phyloP scores from a whole-genome alignment of 768 basidiomycete species.

The Russula virescens region DNA sequence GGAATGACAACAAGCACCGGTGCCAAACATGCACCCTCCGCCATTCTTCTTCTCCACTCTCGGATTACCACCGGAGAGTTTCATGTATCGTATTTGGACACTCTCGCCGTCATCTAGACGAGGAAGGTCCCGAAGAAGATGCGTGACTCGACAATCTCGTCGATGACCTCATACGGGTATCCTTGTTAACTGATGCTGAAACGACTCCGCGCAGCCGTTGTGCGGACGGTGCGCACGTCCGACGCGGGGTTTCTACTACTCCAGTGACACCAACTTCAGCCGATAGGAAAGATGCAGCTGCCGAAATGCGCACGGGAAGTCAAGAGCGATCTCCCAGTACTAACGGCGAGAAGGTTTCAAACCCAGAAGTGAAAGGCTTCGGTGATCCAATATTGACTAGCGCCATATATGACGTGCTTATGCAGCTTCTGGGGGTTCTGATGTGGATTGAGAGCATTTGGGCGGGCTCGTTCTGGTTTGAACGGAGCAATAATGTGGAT shows the following conservation, averaged over 20 bases:
- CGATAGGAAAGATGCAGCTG: slow-evolving; percentile 13
- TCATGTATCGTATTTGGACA: slow-evolving; percentile 59
- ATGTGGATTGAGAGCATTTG: slow-evolving; percentile 54
- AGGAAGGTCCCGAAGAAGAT: slow-evolving; percentile 30
- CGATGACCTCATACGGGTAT: slow-evolving; percentile 63
- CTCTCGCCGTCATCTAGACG: slow-evolving; percentile 50
- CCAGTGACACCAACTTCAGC: slow-evolving; percentile 34
- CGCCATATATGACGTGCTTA: slow-evolving; percentile 39
- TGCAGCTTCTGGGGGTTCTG: slow-evolving; percentile 38
- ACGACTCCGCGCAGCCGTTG: slow-evolving; percentile 56
- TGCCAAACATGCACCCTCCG: slow-evolving; percentile 50
- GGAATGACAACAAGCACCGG: background rate
- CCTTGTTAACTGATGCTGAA: slow-evolving; percentile 37
- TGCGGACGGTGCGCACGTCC: slow-evolving; percentile 51
- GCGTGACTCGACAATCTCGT: slow-evolving; percentile 65
- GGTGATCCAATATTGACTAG: slow-evolving; percentile 53
- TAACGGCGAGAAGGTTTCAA: background rate
- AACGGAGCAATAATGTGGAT: slow-evolving; percentile 10
- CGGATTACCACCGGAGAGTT: slow-evolving; percentile 30
- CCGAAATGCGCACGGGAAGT: slow-evolving; percentile 18
- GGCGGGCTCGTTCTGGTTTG: slow-evolving; percentile 40
- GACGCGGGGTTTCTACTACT: slow-evolving; percentile 66
- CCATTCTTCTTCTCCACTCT: slow-evolving; percentile 52
- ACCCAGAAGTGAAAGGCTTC: slow-evolving; percentile 51
- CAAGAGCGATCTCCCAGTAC: slow-evolving; percentile 4